A percentile compares a stretch with the other conserved stretches of the same genome.
Evolutionary conservation across 192 early-diverging fungal genomes (phyloP).

Genomic region (Phycomyces nitens): DNA sequence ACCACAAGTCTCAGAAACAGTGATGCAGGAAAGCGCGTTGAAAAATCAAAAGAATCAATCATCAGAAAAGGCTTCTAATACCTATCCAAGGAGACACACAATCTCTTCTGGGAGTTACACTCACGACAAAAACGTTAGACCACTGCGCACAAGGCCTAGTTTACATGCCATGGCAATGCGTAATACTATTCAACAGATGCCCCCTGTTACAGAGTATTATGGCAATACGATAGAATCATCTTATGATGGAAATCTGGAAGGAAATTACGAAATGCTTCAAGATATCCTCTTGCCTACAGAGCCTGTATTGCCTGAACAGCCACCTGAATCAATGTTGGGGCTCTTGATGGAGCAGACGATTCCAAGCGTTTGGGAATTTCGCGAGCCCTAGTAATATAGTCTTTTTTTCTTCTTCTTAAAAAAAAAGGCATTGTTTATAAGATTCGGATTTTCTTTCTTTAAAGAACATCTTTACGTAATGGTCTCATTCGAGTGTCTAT

Average conservation of each 20-base stretch:
- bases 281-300: slow-evolving; percentile 12
- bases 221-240: background rate
- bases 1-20: too few species aligned
- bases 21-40: too few species aligned
- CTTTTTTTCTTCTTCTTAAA: too few species aligned
- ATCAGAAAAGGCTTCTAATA: background rate
- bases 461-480: too few species aligned
- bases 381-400: too few species aligned
- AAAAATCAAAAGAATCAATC: background rate
- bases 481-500: too few species aligned
- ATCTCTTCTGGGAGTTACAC: background rate
- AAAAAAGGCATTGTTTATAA: too few species aligned
- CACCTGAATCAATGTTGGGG: slow-evolving; percentile 21
- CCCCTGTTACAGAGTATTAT: background rate
- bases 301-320: slow-evolving; percentile 15
- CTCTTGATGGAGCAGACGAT: slow-evolving; percentile 7
- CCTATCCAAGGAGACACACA: background rate
- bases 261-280: background rate
- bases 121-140: background rate
- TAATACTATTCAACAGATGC: background rate
- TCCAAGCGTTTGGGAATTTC: background rate
- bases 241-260: background rate
- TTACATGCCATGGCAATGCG: slow-evolving; percentile 19
- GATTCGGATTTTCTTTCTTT: too few species aligned
- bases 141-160: background rate